These are phyloP conservation scores for Fonsecaea pugnacius DNA, from an alignment of 2,329 filamentous ascomycete species.

Conservation along the genomic window DNA sequence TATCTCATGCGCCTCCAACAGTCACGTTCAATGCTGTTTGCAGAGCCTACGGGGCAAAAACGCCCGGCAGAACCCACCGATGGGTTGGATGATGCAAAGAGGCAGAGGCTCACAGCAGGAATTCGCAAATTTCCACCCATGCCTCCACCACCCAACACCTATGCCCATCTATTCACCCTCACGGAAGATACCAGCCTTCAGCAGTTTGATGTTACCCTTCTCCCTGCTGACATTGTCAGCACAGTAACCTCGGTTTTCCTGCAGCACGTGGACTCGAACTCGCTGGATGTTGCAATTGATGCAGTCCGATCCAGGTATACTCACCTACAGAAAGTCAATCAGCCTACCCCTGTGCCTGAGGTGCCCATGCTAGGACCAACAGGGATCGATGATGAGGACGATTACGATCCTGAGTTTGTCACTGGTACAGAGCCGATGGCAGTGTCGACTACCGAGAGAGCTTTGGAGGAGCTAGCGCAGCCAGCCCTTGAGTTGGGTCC, in stretches of 20 bases:
- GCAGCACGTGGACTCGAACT: slow-evolving; percentile 68
- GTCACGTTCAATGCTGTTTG: slow-evolving; percentile 75
- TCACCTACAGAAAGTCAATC: slow-evolving; percentile 42
- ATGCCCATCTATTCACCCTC: slow-evolving; percentile 84
- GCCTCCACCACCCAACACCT: slow-evolving; percentile 73
- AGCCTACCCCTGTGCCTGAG: slow-evolving; percentile 39
- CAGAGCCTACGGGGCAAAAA: slow-evolving; percentile 73
- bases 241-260: slow-evolving; percentile 82
- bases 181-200: slow-evolving; percentile 74
- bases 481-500: slow-evolving; percentile 66
- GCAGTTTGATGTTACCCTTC: slow-evolving; percentile 78
- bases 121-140: slow-evolving; percentile 68
- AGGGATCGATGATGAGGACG: slow-evolving; percentile 80
- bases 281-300: slow-evolving; percentile 74
- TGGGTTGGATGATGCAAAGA: slow-evolving; percentile 76
- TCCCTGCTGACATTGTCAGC: slow-evolving; percentile 75
- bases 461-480: slow-evolving; percentile 53
- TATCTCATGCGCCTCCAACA: slow-evolving; percentile 83
- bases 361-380: slow-evolving; percentile 49
- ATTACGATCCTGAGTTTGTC: slow-evolving; percentile 88
- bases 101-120: slow-evolving; percentile 69
- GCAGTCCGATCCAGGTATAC: slow-evolving; percentile 46
- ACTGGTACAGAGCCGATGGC: slow-evolving; percentile 75
- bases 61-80: slow-evolving; percentile 74
- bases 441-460: slow-evolving; percentile 65